phyloP scores from a whole-genome alignment of 1,284 basidiomycete species.

The Omphalotus olearius region DNA sequence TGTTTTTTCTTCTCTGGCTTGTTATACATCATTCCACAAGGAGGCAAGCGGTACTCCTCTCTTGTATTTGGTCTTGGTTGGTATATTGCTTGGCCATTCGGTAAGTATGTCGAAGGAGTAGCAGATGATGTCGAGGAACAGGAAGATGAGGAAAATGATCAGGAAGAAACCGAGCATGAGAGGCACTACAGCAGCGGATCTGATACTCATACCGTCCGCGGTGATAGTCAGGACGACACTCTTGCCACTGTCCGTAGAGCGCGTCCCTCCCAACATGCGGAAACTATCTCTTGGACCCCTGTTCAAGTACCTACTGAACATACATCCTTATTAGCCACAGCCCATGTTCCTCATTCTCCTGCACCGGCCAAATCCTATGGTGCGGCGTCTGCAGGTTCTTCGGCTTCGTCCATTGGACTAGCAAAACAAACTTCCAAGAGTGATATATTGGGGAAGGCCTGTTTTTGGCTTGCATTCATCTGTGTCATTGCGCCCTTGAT shows the following conservation, averaged over 20 bases:
- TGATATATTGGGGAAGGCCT: constrained; percentile 60
- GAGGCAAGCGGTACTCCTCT: constrained; percentile 82
- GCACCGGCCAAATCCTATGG: constrained; percentile 64
- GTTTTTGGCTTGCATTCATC: constrained; percentile 79
- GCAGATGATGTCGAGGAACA: constrained; percentile 39
- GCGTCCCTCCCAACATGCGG: constrained; percentile 24
- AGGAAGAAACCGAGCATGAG: constrained; percentile 21
- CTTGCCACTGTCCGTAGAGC: constrained; percentile 23
- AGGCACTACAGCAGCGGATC: constrained; percentile 17
- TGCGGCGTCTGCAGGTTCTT: constrained; percentile 36
- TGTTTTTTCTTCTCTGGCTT: constrained; percentile 70
- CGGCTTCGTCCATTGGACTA: constrained; percentile 29
- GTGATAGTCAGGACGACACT: constrained; percentile 15
- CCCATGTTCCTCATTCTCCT: constrained; percentile 19
- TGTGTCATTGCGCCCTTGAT: constrained; percentile 86
- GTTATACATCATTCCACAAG: constrained; percentile 72
- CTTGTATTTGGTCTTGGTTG: constrained; percentile 90
- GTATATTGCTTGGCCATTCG: constrained; percentile 98
- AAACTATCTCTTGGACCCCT: constrained; percentile 28
- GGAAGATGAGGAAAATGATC: constrained; percentile 33
- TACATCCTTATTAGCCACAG: constrained; percentile 34
- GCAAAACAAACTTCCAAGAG: constrained; percentile 31
- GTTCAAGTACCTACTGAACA: constrained; percentile 26
- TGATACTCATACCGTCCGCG: constrained; percentile 28
- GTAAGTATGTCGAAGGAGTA: constrained; percentile 93